Conservation (phyloP, 106 monocot genomes). For the Alisma plantagoaquatica region DNA sequence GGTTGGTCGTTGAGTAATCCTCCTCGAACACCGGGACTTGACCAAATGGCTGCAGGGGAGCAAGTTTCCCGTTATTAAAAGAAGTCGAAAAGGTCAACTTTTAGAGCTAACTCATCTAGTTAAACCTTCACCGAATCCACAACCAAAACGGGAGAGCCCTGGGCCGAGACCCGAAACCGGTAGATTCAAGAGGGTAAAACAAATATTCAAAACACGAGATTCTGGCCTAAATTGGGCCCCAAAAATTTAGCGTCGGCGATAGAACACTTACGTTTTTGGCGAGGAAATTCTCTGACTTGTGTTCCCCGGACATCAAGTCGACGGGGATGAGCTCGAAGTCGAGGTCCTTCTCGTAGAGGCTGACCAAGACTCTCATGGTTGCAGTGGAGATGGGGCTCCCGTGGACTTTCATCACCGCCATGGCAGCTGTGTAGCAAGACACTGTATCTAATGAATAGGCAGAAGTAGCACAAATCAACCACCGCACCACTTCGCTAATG, state of each 20-base stretch:
- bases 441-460: too few relatives aligned
- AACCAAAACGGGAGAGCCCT: too few relatives aligned
- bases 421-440: too few relatives aligned
- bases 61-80: not conserved
- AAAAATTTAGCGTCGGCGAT: too few relatives aligned
- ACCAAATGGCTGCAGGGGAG: constrained; percentile 34
- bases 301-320: constrained; percentile 4
- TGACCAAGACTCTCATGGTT: not conserved
- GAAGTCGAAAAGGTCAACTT: not conserved
- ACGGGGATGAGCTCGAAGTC: constrained; percentile 7
- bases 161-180: not conserved
- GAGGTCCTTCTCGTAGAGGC: constrained; percentile 3
- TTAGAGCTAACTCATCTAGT: too few relatives aligned
- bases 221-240: too few relatives aligned
- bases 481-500: too few relatives aligned
- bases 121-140: too few relatives aligned
- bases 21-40: constrained; percentile 38
- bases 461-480: too few relatives aligned
- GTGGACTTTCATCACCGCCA: constrained; percentile 6
- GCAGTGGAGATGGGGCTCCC: constrained; percentile 1
- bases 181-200: not conserved
- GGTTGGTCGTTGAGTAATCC: not conserved
- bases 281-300: constrained; percentile 54
- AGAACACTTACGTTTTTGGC: constrained; percentile 39
- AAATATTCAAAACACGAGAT: not conserved